These are phyloP conservation scores for Carpinus viminea DNA, from an alignment of 306 rosid species.

Conservation along the genomic window DNA sequence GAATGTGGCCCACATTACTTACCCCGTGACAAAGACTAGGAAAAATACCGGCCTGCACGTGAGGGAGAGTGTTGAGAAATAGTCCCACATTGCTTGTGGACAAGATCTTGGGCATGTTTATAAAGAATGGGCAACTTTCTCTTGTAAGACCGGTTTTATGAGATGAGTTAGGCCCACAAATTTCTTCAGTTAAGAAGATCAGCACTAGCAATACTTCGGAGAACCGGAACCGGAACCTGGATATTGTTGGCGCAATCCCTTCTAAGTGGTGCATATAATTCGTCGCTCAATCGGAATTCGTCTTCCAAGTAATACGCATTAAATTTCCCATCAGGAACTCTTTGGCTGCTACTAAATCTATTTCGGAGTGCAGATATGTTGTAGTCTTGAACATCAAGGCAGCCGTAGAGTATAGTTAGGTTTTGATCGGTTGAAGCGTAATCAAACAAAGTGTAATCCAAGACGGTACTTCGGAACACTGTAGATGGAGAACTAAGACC, in stretches of 20 bases:
- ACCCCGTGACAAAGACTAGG: too few relatives aligned
- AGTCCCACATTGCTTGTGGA: too few relatives aligned
- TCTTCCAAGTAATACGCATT: background rate
- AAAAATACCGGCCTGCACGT: too few relatives aligned
- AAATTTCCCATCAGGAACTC: accelerated
- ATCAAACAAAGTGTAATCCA: constrained; percentile 27
- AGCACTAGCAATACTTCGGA: background rate
- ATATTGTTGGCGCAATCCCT: background rate
- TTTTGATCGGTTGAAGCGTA: constrained; percentile 24
- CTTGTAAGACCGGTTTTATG: too few relatives aligned
- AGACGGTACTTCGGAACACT: background rate
- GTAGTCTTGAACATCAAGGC: background rate
- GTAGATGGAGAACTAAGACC: constrained; percentile 32
- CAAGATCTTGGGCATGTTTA: too few relatives aligned
- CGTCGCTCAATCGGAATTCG: background rate
- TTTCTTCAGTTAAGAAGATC: too few relatives aligned
- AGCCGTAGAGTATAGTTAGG: constrained; percentile 31
- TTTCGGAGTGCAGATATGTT: accelerated
- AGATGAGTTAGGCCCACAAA: too few relatives aligned
- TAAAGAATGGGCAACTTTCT: too few relatives aligned
- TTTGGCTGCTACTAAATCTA: constrained; percentile 14
- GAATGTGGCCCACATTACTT: too few relatives aligned
- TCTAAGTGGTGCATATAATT: background rate
- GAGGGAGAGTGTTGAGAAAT: too few relatives aligned
- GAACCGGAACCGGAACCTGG: background rate